Percentiles rank a stretch among this genome's conserved stretches.
phyloP scores from a whole-genome alignment of 1,284 basidiomycete genomes.

The Heterobasidion irregulare region DNA sequence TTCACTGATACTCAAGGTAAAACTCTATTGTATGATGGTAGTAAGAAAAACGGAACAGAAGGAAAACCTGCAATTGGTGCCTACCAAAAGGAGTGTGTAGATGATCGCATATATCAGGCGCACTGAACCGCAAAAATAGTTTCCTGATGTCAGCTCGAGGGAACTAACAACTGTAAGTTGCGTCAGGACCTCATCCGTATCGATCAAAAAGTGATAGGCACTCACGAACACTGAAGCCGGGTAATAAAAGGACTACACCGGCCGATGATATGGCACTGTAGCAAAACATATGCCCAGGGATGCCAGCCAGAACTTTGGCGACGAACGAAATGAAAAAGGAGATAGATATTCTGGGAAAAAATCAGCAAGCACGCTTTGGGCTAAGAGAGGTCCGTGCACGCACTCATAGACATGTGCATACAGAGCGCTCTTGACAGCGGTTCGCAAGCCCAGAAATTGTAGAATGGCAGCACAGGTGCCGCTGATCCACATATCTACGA shows the following conservation, averaged over 20 bases:
- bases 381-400: conserved; percentile 21
- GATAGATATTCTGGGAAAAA: conserved; percentile 57
- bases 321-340: conserved; percentile 79
- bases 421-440: conserved; percentile 72
- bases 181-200: conserved; percentile 9
- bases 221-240: conserved; percentile 72
- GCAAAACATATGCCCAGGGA: conserved; percentile 65
- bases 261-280: conserved; percentile 80
- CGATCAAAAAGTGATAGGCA: conserved; percentile 6
- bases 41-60: conserved; percentile 2
- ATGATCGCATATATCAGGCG: conserved; percentile 85
- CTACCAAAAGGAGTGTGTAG: conserved; percentile 75
- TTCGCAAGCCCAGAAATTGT: conserved; percentile 70
- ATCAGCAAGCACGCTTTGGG: background rate
- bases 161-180: conserved; percentile 62
- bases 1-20: conserved; percentile 74
- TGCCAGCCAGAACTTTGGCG: conserved; percentile 64
- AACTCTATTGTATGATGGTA: conserved; percentile 44
- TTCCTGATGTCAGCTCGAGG: conserved; percentile 77
- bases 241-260: conserved; percentile 72
- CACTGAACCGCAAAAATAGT: conserved; percentile 80
- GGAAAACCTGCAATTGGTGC: conserved; percentile 11
- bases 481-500: conserved; percentile 76
- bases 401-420: conserved; percentile 89
- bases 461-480: conserved; percentile 63